Conservation (phyloP, 139 green algal species). For the Coelastrella sp. region DNA sequence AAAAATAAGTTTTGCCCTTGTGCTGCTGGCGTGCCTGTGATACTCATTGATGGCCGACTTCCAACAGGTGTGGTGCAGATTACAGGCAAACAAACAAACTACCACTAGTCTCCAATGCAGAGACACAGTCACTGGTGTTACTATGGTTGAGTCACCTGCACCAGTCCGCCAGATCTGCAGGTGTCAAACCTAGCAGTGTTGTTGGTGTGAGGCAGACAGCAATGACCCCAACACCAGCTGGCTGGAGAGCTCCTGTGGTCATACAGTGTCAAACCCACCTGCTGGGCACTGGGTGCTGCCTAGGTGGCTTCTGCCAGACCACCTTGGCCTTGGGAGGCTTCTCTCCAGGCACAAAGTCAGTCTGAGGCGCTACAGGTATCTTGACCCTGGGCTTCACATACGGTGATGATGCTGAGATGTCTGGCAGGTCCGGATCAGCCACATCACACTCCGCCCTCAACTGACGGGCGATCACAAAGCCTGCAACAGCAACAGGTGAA, state of each 20-base stretch:
- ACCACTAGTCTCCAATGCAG: too few relatives aligned
- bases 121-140: too few relatives aligned
- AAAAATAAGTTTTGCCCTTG: neutral
- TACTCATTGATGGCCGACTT: neutral
- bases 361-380: neutral
- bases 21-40: neutral
- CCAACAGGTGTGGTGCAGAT: too few relatives aligned
- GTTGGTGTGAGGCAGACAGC: neutral
- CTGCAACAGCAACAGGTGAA: neutral
- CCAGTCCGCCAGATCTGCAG: too few relatives aligned
- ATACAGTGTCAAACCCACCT: neutral
- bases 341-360: conserved; percentile 23
- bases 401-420: conserved; percentile 24
- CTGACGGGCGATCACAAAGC: conserved; percentile 31
- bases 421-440: conserved; percentile 3
- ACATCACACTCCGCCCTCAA: neutral
- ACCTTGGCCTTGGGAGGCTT: neutral
- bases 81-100: too few relatives aligned
- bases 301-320: neutral
- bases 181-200: too few relatives aligned
- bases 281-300: neutral
- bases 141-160: too few relatives aligned
- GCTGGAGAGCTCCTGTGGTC: neutral
- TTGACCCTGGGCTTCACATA: neutral
- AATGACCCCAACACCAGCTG: neutral